Evolutionary conservation across 768 basidiomycete genomes (phyloP).

Genomic region (Aureoboletus auriporus): DNA sequence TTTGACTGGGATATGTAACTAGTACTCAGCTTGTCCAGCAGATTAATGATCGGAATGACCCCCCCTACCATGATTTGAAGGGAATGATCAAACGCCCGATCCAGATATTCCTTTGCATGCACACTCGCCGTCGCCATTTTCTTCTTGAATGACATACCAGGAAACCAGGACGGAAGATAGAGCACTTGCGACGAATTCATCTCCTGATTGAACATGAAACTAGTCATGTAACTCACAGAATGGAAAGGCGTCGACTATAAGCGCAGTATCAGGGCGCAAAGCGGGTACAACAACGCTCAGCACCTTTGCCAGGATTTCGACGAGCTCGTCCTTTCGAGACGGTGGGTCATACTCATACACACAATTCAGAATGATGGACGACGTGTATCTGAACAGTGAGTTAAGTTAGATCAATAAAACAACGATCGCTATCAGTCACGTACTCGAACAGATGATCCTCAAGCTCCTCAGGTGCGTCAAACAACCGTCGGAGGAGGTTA

Average conservation of each 20-base stretch:
- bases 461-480: not conserved
- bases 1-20: not conserved
- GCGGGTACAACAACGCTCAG: not conserved
- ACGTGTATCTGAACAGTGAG: not conserved
- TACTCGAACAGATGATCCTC: not conserved
- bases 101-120: not conserved
- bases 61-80: constrained; percentile 1
- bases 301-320: not conserved
- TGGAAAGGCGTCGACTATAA: too few species aligned
- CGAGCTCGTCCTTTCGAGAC: not conserved
- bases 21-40: too few species aligned
- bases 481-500: not conserved
- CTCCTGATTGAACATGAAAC: not conserved
- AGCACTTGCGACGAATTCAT: not conserved
- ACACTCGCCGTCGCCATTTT: not conserved
- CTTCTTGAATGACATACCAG: not conserved
- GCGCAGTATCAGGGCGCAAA: not conserved
- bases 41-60: too few species aligned
- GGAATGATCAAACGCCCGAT: not conserved
- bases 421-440: not conserved
- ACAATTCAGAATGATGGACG: not conserved
- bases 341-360: not conserved
- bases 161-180: constrained; percentile 6
- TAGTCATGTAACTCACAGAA: not conserved
- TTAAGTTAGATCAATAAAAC: too few species aligned